phyloP scores from a whole-genome alignment of 352 stramenopile species.

The Phytopythium chamaehyphon region DNA sequence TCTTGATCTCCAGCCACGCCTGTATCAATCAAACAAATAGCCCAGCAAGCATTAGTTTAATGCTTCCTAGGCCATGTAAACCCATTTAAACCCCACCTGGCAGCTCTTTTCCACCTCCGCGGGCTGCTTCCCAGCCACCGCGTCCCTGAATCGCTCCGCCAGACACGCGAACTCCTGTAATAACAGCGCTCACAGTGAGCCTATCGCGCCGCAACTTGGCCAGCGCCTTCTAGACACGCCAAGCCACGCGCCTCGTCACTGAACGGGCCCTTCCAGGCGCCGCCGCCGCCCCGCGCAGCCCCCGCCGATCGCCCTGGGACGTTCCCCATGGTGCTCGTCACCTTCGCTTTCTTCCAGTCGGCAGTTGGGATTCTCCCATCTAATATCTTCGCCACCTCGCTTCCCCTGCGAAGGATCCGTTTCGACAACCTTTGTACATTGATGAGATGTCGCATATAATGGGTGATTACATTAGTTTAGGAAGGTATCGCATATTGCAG shows the following conservation, averaged over 20 bases:
- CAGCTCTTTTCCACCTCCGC: slow-evolving; percentile 24
- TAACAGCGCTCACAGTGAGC: not conserved
- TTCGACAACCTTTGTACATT: no score
- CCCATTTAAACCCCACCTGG: slow-evolving; percentile 25
- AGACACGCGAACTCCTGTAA: slow-evolving; percentile 68
- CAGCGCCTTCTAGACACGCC: no score
- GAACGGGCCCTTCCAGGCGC: slow-evolving; percentile 77
- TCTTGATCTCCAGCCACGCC: slow-evolving; percentile 39
- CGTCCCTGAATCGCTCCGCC: slow-evolving; percentile 36
- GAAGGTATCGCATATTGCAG: no score
- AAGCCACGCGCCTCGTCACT: slow-evolving; percentile 52
- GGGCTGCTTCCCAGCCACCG: slow-evolving; percentile 17
- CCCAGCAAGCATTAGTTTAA: no score
- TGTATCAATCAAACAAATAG: slow-evolving; percentile 9
- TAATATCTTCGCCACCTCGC: no score
- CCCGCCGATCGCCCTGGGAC: slow-evolving; percentile 8
- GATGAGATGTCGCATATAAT: no score
- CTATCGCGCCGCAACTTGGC: not conserved
- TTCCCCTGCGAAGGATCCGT: no score
- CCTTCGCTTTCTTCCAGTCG: not conserved
- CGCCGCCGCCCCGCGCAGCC: slow-evolving; percentile 1
- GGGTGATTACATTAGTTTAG: no score
- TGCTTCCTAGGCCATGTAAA: no score
- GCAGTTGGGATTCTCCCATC: no score
- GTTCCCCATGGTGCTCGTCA: slow-evolving; percentile 34